Evolutionary conservation across 108 stramenopile species (phyloP).

Genomic region (Parmales sp.): DNA sequence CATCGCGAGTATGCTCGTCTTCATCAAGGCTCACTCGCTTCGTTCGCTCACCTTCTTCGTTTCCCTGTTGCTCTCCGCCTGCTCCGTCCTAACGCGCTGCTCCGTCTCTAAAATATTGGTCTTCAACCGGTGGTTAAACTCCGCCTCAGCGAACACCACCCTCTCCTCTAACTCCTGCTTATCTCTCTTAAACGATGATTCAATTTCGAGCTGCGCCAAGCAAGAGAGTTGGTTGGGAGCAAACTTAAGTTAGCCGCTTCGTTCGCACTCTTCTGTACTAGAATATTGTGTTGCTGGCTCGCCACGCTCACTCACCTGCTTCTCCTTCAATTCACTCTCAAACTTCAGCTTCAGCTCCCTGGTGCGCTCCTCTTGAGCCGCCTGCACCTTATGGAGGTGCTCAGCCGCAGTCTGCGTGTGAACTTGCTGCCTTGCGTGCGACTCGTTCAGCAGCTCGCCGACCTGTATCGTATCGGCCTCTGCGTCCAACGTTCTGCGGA

Average conservation of each 20-base stretch:
- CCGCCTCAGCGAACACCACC: neutral
- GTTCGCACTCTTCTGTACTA: neutral
- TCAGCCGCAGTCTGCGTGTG: neutral
- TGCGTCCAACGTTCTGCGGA: neutral
- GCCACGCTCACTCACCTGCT: neutral
- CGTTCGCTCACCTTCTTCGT: too few relatives aligned
- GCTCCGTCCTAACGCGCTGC: neutral
- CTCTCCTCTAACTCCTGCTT: constrained; percentile 4
- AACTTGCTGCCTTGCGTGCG: neutral
- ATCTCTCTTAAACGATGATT: neutral
- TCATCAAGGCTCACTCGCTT: too few relatives aligned
- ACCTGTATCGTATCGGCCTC: neutral
- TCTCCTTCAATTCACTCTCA: neutral
- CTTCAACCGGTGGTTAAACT: constrained; percentile 3
- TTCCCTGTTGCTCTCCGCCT: neutral
- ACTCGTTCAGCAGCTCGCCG: neutral
- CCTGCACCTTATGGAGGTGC: neutral
- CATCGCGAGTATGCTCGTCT: too few relatives aligned
- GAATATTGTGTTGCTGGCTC: neutral
- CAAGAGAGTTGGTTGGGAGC: neutral
- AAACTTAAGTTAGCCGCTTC: neutral
- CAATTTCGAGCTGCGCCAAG: too few relatives aligned
- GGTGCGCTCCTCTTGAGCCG: neutral
- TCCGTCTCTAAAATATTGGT: neutral
- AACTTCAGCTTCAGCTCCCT: constrained; percentile 7